These are phyloP conservation scores for Phoenix dactylifera DNA, from an alignment of 176 grass and related monocot genomes.

Conservation along the genomic window DNA sequence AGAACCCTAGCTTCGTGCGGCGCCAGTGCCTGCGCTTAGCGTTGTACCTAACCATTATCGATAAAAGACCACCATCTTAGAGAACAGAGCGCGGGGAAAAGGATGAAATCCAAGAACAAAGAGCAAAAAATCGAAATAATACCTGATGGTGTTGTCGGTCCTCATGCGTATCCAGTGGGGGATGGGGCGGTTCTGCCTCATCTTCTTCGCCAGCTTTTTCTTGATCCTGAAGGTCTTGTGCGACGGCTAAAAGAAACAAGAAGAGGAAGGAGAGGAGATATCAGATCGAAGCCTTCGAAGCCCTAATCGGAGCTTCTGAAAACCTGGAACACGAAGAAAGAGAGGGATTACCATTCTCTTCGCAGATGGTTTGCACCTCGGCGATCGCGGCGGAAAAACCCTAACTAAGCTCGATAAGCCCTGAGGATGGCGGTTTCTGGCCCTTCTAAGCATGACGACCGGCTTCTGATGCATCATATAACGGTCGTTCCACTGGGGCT, in stretches of 20 bases:
- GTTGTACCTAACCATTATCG: constrained; percentile 50
- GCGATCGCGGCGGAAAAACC: constrained; percentile 35
- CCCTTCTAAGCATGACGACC: too few species aligned
- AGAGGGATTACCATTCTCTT: constrained; percentile 43
- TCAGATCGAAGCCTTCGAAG: background rate
- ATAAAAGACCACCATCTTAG: constrained; percentile 2
- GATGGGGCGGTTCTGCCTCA: constrained; percentile 94
- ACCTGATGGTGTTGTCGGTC: constrained; percentile 92
- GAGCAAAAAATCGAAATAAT: background rate
- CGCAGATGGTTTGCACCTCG: constrained; percentile 14
- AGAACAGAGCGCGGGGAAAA: background rate
- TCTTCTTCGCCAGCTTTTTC: constrained; percentile 92
- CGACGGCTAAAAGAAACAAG: constrained; percentile 36
- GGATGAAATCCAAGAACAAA: background rate
- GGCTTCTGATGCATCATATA: too few species aligned
- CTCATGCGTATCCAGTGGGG: constrained; percentile 95
- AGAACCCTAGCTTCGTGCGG: constrained; percentile 95
- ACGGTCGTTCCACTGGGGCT: too few species aligned
- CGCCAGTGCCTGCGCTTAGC: constrained; percentile 99
- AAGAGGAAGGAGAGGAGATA: background rate
- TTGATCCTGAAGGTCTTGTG: constrained; percentile 94
- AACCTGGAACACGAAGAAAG: background rate
- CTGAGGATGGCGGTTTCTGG: background rate
- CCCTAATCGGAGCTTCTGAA: too few species aligned
- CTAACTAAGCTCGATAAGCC: constrained; percentile 33